phyloP scores from a whole-genome alignment of 169 alveolate species.

The Babesia ovata region DNA sequence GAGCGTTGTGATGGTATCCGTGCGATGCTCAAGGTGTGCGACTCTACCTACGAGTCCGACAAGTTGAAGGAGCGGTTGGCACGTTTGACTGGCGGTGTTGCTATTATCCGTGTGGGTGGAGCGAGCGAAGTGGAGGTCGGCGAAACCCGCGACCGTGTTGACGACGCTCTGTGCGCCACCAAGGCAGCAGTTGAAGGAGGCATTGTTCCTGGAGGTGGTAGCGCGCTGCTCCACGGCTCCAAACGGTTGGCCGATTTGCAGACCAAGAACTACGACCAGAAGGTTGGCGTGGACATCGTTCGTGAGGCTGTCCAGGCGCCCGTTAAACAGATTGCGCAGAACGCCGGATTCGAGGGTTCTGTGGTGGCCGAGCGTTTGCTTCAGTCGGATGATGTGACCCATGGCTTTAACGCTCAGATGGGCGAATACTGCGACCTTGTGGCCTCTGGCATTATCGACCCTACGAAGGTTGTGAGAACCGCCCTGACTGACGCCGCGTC shows the following conservation, averaged over 20 bases:
- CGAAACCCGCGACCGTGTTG: slow-evolving; percentile 97
- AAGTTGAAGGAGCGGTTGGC: slow-evolving; percentile 98
- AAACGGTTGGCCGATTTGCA: slow-evolving; percentile 76
- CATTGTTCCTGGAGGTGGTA: slow-evolving; percentile 99
- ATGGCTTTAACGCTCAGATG: slow-evolving; percentile 96
- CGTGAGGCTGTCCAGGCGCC: slow-evolving; percentile 96
- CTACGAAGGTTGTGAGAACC: slow-evolving; percentile 98
- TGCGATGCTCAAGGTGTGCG: slow-evolving; percentile 85
- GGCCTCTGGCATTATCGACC: slow-evolving; percentile 95
- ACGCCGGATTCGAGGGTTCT: slow-evolving; percentile 99
- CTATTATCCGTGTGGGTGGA: slow-evolving; percentile 96
- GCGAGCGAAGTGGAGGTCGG: slow-evolving; percentile 96
- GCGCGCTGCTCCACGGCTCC: slow-evolving; percentile 92
- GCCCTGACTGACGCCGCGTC: slow-evolving; percentile 98
- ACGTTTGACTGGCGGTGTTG: slow-evolving; percentile 98
- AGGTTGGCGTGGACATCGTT: slow-evolving; percentile 94
- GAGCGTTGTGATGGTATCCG: slow-evolving; percentile 92
- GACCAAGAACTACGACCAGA: slow-evolving; percentile 89
- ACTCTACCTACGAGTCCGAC: slow-evolving; percentile 92
- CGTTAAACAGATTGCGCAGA: slow-evolving; percentile 92
- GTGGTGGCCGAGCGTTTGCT: slow-evolving; percentile 94
- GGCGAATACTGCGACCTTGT: slow-evolving; percentile 94
- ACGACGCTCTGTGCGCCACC: slow-evolving; percentile 98
- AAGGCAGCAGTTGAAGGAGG: slow-evolving; percentile 99
- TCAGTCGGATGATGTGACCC: slow-evolving; percentile 77